A percentile compares a stretch with the other conserved stretches of the same genome.
Conservation (phyloP, 805 yeast species). For the Schwanniomyces pseudopolymorphus region DNA sequence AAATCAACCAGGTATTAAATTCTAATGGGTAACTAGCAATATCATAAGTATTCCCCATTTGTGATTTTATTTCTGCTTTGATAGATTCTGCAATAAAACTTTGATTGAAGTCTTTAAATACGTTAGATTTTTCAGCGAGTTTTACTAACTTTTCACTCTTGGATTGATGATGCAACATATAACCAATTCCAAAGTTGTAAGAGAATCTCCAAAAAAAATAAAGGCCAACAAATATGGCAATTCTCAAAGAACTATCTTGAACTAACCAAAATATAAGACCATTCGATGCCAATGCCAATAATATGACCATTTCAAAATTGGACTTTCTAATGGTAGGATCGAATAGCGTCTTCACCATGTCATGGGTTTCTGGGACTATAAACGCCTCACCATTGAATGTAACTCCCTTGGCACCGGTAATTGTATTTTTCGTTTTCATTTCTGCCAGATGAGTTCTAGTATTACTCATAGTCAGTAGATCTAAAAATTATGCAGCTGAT, state of each 20-base stretch:
- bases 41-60: constrained; percentile 36
- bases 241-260: constrained; percentile 20
- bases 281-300: constrained; percentile 35
- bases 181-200: constrained; percentile 81
- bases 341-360: constrained; percentile 78
- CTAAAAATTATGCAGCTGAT: neutral
- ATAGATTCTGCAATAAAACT: constrained; percentile 39
- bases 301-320: constrained; percentile 59
- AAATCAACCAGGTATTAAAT: constrained; percentile 79
- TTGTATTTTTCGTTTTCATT: constrained; percentile 14
- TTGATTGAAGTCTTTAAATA: constrained; percentile 24
- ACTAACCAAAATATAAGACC: constrained; percentile 30
- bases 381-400: constrained; percentile 46
- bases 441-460: neutral
- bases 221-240: constrained; percentile 46
- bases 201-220: constrained; percentile 74
- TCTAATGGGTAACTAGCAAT: constrained; percentile 55
- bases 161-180: constrained; percentile 64
- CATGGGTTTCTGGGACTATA: constrained; percentile 65
- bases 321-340: constrained; percentile 76
- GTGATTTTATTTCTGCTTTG: constrained; percentile 32
- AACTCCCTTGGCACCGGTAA: constrained; percentile 38
- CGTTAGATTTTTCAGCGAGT: constrained; percentile 43
- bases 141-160: constrained; percentile 52
- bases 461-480: constrained; percentile 1